Evolutionary conservation across 805 yeast genomes (phyloP), one percentile per base, ranked within the genome.

Genomic region (Clavispora asparagi): DNA sequence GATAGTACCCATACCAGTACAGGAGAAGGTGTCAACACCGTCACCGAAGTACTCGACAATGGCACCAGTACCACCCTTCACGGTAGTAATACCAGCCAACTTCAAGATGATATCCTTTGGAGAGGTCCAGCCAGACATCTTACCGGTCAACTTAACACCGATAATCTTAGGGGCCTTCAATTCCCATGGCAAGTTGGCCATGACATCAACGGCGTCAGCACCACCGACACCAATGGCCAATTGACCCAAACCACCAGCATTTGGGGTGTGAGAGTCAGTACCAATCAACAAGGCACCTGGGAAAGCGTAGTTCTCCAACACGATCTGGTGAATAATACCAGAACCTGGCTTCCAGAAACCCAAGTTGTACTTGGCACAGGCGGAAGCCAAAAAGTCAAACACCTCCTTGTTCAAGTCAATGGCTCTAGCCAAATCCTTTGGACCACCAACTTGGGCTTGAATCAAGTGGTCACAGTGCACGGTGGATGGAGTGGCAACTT

Each of bases 271-370:
- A 30, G 96, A 89, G 74, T 91, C 97, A 47, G 97, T 91, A 77
- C 97, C 97, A 58, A 91, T 82, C 77, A 91, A 85, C 76, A 91
- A 79, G 56, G 92, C 88, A 75, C 98, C 98, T 68, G 98, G 98
- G 82, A 87, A 88, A 51, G 96, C 94, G 71, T 87, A 91, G 78
- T 91, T 92, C 77, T 91, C 98, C 63, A 91, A 78, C 41, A 91
- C 95, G 57, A 91, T 92, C 77, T 91, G 98, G 74, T 91, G 98
- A 62, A 91, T 91, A 62, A 91, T 91, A 79, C 98, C 98, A 37
- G 97, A 90, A 63, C 97, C 97, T 60, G 97, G 97, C 65, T 91
- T 91, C 98, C 98, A 91, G 82, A 91, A 91, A 70, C 95, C 97
- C 69, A 91, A 86, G 76, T 92, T 90, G 76, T 91, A 91, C 76